Base-by-base conservation (phyloP, 768 basidiomycete species). In the Pulveroboletus sp. region DNA sequence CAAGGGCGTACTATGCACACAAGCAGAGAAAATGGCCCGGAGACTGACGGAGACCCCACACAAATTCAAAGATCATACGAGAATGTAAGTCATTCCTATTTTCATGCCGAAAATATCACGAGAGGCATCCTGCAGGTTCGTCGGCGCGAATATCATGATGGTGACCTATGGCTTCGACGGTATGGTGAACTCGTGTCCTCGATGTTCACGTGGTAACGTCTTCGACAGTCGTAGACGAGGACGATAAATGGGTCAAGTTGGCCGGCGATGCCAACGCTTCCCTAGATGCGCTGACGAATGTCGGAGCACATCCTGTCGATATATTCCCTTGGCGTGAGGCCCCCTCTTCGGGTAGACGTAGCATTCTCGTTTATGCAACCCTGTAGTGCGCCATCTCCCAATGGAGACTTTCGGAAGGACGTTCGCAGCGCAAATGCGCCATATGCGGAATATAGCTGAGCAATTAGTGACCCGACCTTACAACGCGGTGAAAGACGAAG, bases 301-400 rank as follows among this genome's bases (percentile, higher is more conserved):
- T 49, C 26, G 47, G 47, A 20, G 47, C 47, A 10, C 47, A 49
- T 43, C 47, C 47, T 29, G 47, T 49, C 19, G 47, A 49, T 26
- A 42, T 49, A 35, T 49, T 49, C 26, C 47, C 47, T 43, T 49
- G 48, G 41, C 26, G 48, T 49, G n/a, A 12, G 41, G 24, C 16
- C 17, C 26, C 14, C 12, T 5, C 11, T 3, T 35, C 19, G 14
- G 10, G 23, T n/a, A 16, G 8, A 20, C 12, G 26, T 9, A 6
- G n/a, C 9, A 16, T 42, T 10, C 4, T 43, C 4, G 19, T 26
- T 49, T 16, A 49, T 14, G n/a, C 26, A 8, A 35, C 12, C 16
- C 3, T 36, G 31, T 20, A 49, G 48, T 49, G 41, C 40, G 4
- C 27, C 48, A 49, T 27, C 19, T 49, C n/a, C 48, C 48, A 9